A percentile compares a stretch with the other conserved stretches of the same genome.
Conservation (phyloP, 805 yeast genomes). For the Maudiozyma bulderi region DNA sequence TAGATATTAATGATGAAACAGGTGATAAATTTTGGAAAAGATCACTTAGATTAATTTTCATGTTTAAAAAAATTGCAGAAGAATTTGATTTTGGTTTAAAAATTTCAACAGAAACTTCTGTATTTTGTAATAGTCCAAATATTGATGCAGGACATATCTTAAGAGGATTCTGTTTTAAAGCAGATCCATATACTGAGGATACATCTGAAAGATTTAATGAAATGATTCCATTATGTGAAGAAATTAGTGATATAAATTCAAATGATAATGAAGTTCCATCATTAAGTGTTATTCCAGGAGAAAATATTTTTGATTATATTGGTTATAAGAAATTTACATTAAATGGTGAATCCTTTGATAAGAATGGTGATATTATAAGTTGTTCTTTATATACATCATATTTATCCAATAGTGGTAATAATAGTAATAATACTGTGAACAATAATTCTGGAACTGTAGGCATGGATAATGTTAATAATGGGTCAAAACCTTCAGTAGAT, state of each 20-base stretch:
- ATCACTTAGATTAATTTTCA: conserved; percentile 22
- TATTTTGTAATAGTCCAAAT: conserved; percentile 10
- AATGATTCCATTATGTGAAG: conserved; percentile 13
- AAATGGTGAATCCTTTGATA: conserved; percentile 24
- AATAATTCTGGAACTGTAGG: neutral
- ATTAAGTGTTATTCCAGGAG: conserved; percentile 20
- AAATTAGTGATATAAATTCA: conserved; percentile 14
- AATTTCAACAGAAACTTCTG: conserved; percentile 10
- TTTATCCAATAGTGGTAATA: conserved; percentile 6
- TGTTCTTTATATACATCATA: conserved; percentile 27
- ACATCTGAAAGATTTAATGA: conserved; percentile 5
- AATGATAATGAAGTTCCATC: conserved; percentile 16
- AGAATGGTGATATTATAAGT: conserved; percentile 27
- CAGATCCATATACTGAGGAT: conserved; percentile 6
- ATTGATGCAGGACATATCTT: conserved; percentile 11
- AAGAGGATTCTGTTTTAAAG: conserved; percentile 19
- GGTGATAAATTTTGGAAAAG: conserved; percentile 29
- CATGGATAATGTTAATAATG: neutral
- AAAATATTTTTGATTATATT: conserved; percentile 24
- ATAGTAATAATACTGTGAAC: neutral
- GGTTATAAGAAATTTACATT: conserved; percentile 26
- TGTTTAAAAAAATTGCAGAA: conserved; percentile 25
- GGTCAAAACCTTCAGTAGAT: neutral
- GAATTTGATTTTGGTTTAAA: conserved; percentile 11
- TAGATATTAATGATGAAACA: conserved; percentile 30